phyloP scores from a whole-genome alignment of 768 basidiomycete species.

The Cytidiella melzeri region DNA sequence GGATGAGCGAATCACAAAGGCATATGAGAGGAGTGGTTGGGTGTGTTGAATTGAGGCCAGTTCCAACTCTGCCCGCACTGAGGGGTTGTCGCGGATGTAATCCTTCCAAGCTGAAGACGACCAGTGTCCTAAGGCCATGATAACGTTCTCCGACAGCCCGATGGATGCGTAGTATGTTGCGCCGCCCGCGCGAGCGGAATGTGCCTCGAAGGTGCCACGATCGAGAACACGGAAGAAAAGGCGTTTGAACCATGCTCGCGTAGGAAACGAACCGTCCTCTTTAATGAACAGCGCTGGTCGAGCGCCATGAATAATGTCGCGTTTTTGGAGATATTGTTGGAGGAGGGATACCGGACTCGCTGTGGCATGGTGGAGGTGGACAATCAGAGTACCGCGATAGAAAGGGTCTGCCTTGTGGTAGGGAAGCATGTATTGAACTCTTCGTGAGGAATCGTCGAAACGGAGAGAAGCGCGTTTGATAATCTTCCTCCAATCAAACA shows the following conservation, averaged over 20 bases:
- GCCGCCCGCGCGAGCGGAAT: constrained; percentile 36
- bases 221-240: constrained; percentile 22
- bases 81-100: constrained; percentile 39
- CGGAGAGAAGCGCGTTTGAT: constrained; percentile 11
- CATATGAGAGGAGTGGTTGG: too few species aligned
- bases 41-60: too few species aligned
- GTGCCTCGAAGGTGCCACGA: constrained; percentile 21
- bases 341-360: constrained; percentile 12
- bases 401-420: constrained; percentile 33
- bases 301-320: constrained; percentile 22
- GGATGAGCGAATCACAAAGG: too few species aligned
- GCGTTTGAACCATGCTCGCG: constrained; percentile 30
- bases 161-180: constrained; percentile 32
- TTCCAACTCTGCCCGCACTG: too few species aligned
- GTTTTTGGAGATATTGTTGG: constrained; percentile 18
- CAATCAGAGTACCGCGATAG: constrained; percentile 17
- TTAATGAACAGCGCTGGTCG: constrained; percentile 30
- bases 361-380: not conserved
- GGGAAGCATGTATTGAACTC: constrained; percentile 26
- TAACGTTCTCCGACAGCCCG: constrained; percentile 25
- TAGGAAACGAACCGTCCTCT: constrained; percentile 26
- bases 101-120: constrained; percentile 28
- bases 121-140: constrained; percentile 36
- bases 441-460: not conserved
- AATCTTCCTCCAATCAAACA: constrained; percentile 17